Conservation (phyloP, 129 eudicot genomes). For the Flaveria ramosissima region DNA sequence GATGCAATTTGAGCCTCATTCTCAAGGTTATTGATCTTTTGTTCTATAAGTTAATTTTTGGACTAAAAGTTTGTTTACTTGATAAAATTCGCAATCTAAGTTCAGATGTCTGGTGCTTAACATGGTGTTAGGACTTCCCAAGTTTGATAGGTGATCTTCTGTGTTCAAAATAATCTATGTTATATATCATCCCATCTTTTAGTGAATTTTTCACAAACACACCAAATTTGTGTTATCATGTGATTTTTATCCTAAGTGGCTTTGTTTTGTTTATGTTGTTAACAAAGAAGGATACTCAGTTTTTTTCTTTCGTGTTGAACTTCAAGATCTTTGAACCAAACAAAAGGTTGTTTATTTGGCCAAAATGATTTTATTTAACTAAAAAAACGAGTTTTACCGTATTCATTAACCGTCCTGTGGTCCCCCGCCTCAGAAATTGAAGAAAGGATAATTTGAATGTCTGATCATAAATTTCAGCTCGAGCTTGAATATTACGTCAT, state of each 20-base stretch:
- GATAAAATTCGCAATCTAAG: background rate
- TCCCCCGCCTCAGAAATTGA: too few species aligned
- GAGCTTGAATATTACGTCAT: too few species aligned
- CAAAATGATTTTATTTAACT: background rate
- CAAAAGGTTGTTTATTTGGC: too few species aligned
- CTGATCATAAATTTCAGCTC: background rate
- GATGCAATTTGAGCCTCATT: constrained; percentile 28
- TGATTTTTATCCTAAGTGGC: background rate
- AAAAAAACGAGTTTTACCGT: too few species aligned
- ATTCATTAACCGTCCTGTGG: too few species aligned
- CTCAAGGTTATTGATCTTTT: constrained; percentile 12
- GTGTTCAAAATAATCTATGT: background rate
- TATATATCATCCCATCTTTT: background rate
- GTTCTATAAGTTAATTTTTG: constrained; percentile 1
- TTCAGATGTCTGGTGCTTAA: background rate
- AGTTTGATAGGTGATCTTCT: constrained; percentile 22
- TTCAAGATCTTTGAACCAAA: background rate
- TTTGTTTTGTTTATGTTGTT: background rate
- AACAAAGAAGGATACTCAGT: background rate
- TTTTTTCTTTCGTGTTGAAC: background rate
- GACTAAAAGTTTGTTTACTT: background rate
- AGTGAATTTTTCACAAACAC: background rate
- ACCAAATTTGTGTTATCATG: background rate
- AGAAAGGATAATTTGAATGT: background rate
- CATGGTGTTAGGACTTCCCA: background rate